Evolutionary conservation across 202 grass and related monocot species (phyloP).

Genomic region (Dendrocalamus latiflorus): DNA sequence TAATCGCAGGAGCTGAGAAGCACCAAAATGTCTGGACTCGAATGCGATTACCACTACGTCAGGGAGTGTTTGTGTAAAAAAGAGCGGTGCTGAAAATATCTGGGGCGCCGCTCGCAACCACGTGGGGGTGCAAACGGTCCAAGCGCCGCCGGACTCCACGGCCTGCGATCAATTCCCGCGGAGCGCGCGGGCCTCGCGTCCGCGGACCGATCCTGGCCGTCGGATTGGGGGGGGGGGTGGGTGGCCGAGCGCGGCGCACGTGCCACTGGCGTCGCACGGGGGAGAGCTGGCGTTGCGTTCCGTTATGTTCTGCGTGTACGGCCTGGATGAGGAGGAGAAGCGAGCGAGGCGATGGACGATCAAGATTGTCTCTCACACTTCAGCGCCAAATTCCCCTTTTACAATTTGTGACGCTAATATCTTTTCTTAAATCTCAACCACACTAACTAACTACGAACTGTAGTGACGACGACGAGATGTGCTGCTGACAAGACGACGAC

Average conservation of each 20-base stretch:
- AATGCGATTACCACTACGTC: neutral
- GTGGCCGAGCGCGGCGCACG: neutral
- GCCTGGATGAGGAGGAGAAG: neutral
- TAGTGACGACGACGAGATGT: too few relatives aligned
- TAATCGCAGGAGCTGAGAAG: too few relatives aligned
- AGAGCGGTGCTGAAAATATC: neutral
- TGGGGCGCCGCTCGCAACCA: neutral
- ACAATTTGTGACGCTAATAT: too few relatives aligned
- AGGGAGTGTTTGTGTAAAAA: neutral
- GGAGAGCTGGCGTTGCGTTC: neutral
- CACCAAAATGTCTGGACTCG: too few relatives aligned
- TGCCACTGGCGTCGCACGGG: neutral
- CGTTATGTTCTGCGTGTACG: neutral
- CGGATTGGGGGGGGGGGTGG: neutral
- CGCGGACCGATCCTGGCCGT: neutral
- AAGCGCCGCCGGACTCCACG: neutral
- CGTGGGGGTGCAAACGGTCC: neutral
- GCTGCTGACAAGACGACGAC: too few relatives aligned
- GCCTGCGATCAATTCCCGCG: neutral
- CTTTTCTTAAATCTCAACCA: too few relatives aligned
- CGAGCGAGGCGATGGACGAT: too few relatives aligned
- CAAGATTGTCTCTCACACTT: too few relatives aligned
- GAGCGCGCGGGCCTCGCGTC: neutral
- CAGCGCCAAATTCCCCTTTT: too few relatives aligned
- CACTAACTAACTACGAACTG: too few relatives aligned